phyloP scores from a whole-genome alignment of 192 early-diverging fungal genomes.

The Linnemannia hyalina region DNA sequence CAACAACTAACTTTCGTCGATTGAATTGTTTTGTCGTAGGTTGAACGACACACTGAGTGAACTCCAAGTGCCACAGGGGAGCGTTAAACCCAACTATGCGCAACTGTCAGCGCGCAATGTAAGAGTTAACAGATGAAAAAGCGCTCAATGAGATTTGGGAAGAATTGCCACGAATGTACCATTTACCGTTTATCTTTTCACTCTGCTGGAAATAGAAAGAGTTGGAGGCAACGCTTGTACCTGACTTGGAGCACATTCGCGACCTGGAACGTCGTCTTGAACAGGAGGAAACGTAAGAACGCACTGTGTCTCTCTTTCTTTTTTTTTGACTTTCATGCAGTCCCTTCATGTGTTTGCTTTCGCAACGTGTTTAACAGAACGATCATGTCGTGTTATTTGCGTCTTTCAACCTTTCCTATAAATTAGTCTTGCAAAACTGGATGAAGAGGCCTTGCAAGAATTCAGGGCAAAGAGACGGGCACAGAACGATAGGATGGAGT shows the following conservation, averaged over 20 bases:
- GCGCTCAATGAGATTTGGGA: too few species aligned
- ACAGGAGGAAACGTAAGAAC: constrained; percentile 36
- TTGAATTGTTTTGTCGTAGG: constrained; percentile 6
- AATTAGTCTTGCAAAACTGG: constrained; percentile 25
- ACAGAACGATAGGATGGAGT: constrained; percentile 15
- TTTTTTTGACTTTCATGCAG: neutral
- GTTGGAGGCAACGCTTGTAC: constrained; percentile 47
- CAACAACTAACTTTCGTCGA: neutral
- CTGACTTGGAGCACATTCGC: constrained; percentile 51
- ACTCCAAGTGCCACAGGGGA: constrained; percentile 28
- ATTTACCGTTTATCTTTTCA: neutral
- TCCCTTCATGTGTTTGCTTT: neutral
- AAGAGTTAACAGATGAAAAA: neutral
- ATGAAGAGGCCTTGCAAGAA: constrained; percentile 23
- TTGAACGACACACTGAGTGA: constrained; percentile 48
- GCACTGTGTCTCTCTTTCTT: neutral
- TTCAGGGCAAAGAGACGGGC: constrained; percentile 33
- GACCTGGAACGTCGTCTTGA: constrained; percentile 49
- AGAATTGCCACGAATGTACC: neutral
- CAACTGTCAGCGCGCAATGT: constrained; percentile 35
- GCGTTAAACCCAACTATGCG: constrained; percentile 19
- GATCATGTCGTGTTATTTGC: neutral
- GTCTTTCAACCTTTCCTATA: neutral
- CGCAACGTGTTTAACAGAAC: neutral
- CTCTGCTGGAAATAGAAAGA: constrained; percentile 15